Evolutionary conservation across 176 grass and related monocot species (phyloP).

Genomic region (Rhynchospora breviuscula): DNA sequence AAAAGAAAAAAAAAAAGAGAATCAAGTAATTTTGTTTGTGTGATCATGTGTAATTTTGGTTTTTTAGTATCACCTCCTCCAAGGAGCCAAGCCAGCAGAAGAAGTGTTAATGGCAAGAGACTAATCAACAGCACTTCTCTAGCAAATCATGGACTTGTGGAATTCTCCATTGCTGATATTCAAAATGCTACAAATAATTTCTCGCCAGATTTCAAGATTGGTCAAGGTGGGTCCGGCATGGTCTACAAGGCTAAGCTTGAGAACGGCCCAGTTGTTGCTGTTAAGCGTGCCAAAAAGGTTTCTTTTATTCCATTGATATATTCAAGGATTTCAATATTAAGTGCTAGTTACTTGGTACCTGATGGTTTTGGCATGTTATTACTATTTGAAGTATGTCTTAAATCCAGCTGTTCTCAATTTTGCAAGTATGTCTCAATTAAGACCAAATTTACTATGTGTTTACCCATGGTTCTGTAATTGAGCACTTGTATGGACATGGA

Average conservation of each 20-base stretch:
- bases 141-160: slow-evolving; percentile 34
- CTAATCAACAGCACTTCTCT: neutral
- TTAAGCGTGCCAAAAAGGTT: slow-evolving; percentile 82
- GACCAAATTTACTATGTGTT: too few relatives aligned
- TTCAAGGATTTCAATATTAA: neutral
- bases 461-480: too few relatives aligned
- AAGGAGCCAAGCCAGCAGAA: neutral
- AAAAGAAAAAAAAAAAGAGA: too few relatives aligned
- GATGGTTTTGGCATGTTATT: too few relatives aligned
- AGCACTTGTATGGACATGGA: too few relatives aligned
- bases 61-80: neutral
- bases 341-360: neutral
- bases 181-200: slow-evolving; percentile 78
- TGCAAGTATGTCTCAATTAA: neutral
- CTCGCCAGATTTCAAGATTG: slow-evolving; percentile 64
- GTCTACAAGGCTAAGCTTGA: slow-evolving; percentile 65
- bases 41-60: too few relatives aligned
- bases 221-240: slow-evolving; percentile 75
- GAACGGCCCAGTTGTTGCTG: slow-evolving; percentile 50
- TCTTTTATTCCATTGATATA: slow-evolving; percentile 7
- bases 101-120: neutral
- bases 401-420: neutral
- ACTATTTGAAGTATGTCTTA: neutral
- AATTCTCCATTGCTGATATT: slow-evolving; percentile 64
- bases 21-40: too few relatives aligned